Evolutionary conservation across 768 basidiomycete genomes (phyloP).

Genomic region (Omphalotus guepiniiformis): DNA sequence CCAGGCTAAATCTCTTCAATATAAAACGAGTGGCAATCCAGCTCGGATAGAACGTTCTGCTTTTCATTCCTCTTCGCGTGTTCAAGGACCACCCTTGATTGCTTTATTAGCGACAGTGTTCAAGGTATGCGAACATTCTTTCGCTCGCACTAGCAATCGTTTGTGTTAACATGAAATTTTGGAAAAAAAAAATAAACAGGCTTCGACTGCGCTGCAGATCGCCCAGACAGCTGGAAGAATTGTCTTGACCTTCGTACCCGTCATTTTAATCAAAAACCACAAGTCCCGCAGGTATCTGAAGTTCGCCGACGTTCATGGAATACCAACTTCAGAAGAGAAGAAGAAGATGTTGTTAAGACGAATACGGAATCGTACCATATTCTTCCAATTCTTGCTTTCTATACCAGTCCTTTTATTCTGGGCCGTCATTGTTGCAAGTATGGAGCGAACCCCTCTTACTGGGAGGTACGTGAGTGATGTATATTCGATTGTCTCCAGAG

Average conservation of each 20-base stretch:
- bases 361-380: conserved; percentile 44
- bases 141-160: neutral
- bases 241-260: conserved; percentile 70
- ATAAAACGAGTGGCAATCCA: neutral
- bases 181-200: conserved; percentile 37
- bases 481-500: neutral
- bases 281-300: conserved; percentile 48
- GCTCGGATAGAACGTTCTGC: conserved; percentile 9
- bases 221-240: conserved; percentile 67
- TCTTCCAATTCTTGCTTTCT: conserved; percentile 53
- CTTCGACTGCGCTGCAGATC: conserved; percentile 70
- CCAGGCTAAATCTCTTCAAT: conserved; percentile 10
- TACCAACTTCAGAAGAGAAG: conserved; percentile 50
- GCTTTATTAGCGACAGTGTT: conserved; percentile 56
- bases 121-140: conserved; percentile 44
- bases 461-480: conserved; percentile 54
- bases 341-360: conserved; percentile 41
- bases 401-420: conserved; percentile 61
- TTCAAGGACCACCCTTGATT: conserved; percentile 37
- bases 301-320: conserved; percentile 44
- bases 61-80: conserved; percentile 39
- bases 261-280: conserved; percentile 57
- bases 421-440: conserved; percentile 65
- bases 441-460: conserved; percentile 80
- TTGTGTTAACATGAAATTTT: neutral